These are phyloP conservation scores for Microthlaspi erraticum DNA, from an alignment of 345 rosid species.

Conservation along the genomic window DNA sequence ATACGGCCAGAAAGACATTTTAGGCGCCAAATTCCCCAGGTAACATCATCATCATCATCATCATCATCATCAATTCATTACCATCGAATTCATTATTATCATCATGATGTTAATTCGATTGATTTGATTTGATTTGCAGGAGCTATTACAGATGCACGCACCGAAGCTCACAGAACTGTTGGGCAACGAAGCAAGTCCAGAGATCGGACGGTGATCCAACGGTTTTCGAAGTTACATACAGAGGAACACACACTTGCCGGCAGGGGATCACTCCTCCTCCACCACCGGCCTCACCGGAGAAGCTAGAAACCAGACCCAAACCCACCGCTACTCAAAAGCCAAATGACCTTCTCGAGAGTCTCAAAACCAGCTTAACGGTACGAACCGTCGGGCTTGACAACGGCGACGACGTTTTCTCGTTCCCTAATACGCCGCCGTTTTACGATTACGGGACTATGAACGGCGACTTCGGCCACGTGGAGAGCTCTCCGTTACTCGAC, in stretches of 20 bases:
- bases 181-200: constrained; percentile 92
- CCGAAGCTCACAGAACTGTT: constrained; percentile 69
- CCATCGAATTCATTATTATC: constrained; percentile 6
- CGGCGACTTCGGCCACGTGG: constrained; percentile 31
- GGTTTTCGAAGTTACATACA: constrained; percentile 73
- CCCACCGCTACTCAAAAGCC: constrained; percentile 19
- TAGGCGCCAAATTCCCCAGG: constrained; percentile 90
- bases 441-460: constrained; percentile 3
- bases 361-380: constrained; percentile 39
- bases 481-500: constrained; percentile 37
- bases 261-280: constrained; percentile 49
- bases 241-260: constrained; percentile 77
- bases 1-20: constrained; percentile 92
- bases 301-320: constrained; percentile 20
- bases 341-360: constrained; percentile 34
- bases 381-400: constrained; percentile 38
- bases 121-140: constrained; percentile 16
- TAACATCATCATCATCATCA: constrained; percentile 37
- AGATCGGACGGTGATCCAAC: constrained; percentile 80
- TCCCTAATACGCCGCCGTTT: constrained; percentile 43
- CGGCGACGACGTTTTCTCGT: constrained; percentile 41
- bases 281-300: constrained; percentile 33
- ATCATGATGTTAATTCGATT: constrained; percentile 18
- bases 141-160: constrained; percentile 83
- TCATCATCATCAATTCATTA: background rate